Percentiles rank a stretch among this genome's conserved stretches.
Evolutionary conservation across 2,329 filamentous ascomycete genomes (phyloP).

Genomic region (Penicillium corylophilum): DNA sequence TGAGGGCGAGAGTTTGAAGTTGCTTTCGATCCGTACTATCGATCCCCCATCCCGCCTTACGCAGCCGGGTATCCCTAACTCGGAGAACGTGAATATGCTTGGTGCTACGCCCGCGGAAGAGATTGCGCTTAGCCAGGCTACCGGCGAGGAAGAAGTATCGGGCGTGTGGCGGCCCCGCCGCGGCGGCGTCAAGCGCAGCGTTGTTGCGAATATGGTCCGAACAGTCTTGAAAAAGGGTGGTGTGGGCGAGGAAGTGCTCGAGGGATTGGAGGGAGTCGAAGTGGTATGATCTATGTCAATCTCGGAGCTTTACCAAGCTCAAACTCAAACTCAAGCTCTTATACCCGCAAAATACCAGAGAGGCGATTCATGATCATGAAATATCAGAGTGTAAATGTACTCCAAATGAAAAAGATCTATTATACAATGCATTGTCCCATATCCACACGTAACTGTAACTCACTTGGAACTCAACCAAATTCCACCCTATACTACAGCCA

Average conservation of each 20-base stretch:
- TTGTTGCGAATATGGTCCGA: constrained; percentile 73
- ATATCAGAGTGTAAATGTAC: background rate
- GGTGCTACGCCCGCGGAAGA: constrained; percentile 41
- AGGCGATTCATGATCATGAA: constrained; percentile 18
- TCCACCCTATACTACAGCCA: background rate
- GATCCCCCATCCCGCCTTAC: constrained; percentile 73
- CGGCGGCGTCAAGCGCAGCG: constrained; percentile 74
- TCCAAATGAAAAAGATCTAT: constrained; percentile 6
- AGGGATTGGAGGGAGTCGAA: constrained; percentile 70
- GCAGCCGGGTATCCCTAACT: constrained; percentile 66
- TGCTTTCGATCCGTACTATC: constrained; percentile 70
- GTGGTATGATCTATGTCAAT: constrained; percentile 49
- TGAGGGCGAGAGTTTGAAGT: constrained; percentile 50
- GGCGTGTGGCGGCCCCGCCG: constrained; percentile 84
- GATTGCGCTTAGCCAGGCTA: constrained; percentile 46
- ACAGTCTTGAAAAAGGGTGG: constrained; percentile 74
- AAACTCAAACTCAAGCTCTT: constrained; percentile 11
- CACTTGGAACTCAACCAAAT: background rate
- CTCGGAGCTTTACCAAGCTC: constrained; percentile 1
- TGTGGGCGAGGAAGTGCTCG: constrained; percentile 81
- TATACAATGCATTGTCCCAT: constrained; percentile 13
- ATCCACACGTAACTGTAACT: background rate
- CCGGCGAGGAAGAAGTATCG: constrained; percentile 58
- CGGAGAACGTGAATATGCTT: constrained; percentile 57
- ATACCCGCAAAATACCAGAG: constrained; percentile 21